Evolutionary conservation across 192 early-diverging fungal species (phyloP).

Genomic region (Coemansia sp.): DNA sequence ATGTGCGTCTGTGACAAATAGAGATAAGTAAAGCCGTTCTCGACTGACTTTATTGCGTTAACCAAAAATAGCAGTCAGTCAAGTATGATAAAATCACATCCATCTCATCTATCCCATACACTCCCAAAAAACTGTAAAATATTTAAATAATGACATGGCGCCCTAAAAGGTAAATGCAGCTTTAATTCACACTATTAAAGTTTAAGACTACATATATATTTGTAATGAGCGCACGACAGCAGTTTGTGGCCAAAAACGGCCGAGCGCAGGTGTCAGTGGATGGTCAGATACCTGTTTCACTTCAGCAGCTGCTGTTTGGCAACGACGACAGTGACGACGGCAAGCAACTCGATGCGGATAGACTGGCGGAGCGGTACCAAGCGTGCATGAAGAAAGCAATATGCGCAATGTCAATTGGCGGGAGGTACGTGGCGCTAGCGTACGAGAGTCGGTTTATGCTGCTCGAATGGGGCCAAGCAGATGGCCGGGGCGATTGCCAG

Average conservation of each 20-base stretch:
- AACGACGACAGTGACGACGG: slow-evolving; percentile 1
- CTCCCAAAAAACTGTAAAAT: too few species aligned
- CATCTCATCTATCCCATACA: too few species aligned
- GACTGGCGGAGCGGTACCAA: not conserved
- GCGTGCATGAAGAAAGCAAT: slow-evolving; percentile 7
- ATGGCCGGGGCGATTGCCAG: slow-evolving; percentile 12
- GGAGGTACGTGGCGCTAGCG: slow-evolving; percentile 29
- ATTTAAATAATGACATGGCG: too few species aligned
- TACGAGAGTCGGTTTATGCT: slow-evolving; percentile 36
- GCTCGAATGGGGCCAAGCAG: slow-evolving; percentile 17
- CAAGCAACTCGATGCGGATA: not conserved
- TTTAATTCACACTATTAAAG: too few species aligned
- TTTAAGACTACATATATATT: not conserved
- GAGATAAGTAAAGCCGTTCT: too few species aligned
- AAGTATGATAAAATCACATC: too few species aligned
- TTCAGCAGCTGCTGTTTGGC: slow-evolving; percentile 32
- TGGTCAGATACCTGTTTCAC: slow-evolving; percentile 22
- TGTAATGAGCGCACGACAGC: slow-evolving; percentile 5
- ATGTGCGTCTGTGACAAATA: too few species aligned
- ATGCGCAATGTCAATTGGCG: slow-evolving; percentile 28
- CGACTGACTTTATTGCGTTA: too few species aligned
- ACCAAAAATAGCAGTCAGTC: too few species aligned
- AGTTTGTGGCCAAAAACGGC: slow-evolving; percentile 29
- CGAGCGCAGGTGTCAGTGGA: slow-evolving; percentile 10
- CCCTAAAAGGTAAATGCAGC: too few species aligned